Percentiles rank a stretch among this genome's conserved stretches.
Evolutionary conservation across 768 basidiomycete species (phyloP).

Genomic region (Daedaleopsis nitida): DNA sequence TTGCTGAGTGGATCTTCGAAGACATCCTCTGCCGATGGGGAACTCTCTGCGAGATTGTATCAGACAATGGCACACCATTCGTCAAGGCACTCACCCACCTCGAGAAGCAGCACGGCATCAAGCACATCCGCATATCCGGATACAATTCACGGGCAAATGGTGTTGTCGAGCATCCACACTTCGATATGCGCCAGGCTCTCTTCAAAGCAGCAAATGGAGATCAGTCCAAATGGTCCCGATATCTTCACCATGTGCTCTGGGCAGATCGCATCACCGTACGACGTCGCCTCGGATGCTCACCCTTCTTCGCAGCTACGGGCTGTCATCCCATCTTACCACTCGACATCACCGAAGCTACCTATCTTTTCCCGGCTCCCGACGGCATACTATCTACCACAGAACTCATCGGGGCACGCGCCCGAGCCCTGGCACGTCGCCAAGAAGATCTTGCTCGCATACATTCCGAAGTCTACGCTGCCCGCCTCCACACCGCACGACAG

Average conservation of each 20-base stretch:
- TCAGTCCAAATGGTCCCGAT: constrained; percentile 22
- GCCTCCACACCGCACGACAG: background rate
- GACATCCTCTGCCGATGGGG: constrained; percentile 43
- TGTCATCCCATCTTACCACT: constrained; percentile 23
- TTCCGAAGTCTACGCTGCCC: background rate
- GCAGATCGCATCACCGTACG: constrained; percentile 37
- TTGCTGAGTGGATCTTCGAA: constrained; percentile 38
- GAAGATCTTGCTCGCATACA: background rate
- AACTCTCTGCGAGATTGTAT: constrained; percentile 37
- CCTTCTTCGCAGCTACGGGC: constrained; percentile 24
- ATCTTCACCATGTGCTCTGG: constrained; percentile 35
- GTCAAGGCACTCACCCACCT: constrained; percentile 27
- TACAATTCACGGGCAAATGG: constrained; percentile 49
- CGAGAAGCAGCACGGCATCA: constrained; percentile 30
- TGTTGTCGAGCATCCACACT: constrained; percentile 33
- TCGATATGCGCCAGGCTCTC: constrained; percentile 36
- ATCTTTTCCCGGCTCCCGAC: constrained; percentile 6
- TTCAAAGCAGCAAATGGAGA: constrained; percentile 34
- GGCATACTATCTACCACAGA: constrained; percentile 11
- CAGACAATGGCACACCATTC: constrained; percentile 41
- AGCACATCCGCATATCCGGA: constrained; percentile 40
- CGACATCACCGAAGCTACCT: constrained; percentile 25
- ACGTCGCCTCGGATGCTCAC: constrained; percentile 33
- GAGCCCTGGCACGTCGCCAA: constrained; percentile 1
- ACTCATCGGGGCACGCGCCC: constrained; percentile 4